Conservation (phyloP, 2,329 filamentous ascomycete genomes). For the Byssothecium circinans region DNA sequence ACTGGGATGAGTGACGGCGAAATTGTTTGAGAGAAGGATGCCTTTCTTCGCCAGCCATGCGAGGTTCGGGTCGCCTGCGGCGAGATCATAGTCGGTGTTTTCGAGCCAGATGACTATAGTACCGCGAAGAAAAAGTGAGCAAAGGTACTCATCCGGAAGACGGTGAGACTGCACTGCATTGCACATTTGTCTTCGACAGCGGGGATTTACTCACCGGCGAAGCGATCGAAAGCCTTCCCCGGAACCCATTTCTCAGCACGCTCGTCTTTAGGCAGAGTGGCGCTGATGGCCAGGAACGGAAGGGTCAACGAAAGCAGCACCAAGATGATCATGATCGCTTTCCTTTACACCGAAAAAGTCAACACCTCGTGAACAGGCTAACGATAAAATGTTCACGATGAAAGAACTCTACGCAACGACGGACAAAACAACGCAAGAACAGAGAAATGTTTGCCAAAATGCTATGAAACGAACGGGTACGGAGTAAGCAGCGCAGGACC, state of each 20-base stretch:
- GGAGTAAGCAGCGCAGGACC: neutral
- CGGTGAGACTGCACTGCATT: no score
- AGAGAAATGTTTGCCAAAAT: no score
- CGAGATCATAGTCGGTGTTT: conserved; percentile 70
- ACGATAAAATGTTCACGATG: no score
- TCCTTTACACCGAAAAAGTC: conserved; percentile 1
- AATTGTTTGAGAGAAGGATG: conserved; percentile 59
- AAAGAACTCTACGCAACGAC: no score
- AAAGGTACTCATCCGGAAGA: no score
- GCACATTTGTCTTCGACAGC: no score
- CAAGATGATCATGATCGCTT: neutral
- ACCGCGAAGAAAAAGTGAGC: no score
- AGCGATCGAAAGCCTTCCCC: conserved; percentile 72
- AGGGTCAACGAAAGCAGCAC: conserved; percentile 5
- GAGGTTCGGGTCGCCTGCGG: conserved; percentile 64
- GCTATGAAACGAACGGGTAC: neutral
- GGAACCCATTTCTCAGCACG: conserved; percentile 57
- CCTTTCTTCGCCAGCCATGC: conserved; percentile 62
- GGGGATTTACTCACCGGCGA: conserved; percentile 49
- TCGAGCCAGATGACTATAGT: conserved; percentile 68
- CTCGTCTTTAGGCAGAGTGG: neutral
- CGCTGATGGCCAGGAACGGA: conserved; percentile 8
- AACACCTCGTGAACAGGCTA: conserved; percentile 15
- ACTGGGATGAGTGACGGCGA: conserved; percentile 67
- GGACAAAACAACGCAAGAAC: no score